Base-by-base conservation (phyloP, 306 rosid genomes). In the Cucurbita argyrosperma region DNA sequence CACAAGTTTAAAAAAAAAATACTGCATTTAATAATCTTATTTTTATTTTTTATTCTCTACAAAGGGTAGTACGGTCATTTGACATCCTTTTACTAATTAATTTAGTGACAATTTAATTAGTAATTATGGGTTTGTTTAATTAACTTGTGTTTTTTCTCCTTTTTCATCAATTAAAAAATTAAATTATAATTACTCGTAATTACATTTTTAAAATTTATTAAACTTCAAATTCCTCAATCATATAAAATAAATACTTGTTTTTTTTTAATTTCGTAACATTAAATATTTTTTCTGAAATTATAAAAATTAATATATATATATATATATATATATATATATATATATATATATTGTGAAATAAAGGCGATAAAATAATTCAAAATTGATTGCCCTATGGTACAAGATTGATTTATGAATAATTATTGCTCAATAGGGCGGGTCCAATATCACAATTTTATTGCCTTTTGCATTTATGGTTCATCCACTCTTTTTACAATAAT, bases 101-200 rank as follows among this genome's bases (percentile, higher is more conserved):
- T 68, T 68, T 46, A 47, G 54, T 67, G 57, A 68, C 14, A 68
- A 67, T 68, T 46, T 68, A 39, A 68, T 68, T 68, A 23, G 43
- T 68, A 47, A 68, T 68, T 68, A 68, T 68, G 21, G 21, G 8
- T 68, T 50, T 46, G 42, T 68, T 68, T 47, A 21, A 68, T 11
- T 6, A 68, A 42, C 52, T 2, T 68, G 47, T 68, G 4, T 0
- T 64, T 10, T 13, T 64, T 37, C 14, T 8, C 11, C n/a, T 13
- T 50, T 50, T 50, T 14, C 18, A 14, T 50, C 54, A 50, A 16
- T 6, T 50, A 13, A 50, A 50, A 13, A 5, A 50, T 50, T 50
- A 50, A 50, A 50, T 50, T 50, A 50, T 50, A n/a, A 14, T 50
- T 15, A 14, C 14, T 50, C 54, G 5, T 50, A 50, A 5, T 50